Evolutionary conservation across 768 basidiomycete genomes (phyloP).

Genomic region (Pleurotus sapidus): DNA sequence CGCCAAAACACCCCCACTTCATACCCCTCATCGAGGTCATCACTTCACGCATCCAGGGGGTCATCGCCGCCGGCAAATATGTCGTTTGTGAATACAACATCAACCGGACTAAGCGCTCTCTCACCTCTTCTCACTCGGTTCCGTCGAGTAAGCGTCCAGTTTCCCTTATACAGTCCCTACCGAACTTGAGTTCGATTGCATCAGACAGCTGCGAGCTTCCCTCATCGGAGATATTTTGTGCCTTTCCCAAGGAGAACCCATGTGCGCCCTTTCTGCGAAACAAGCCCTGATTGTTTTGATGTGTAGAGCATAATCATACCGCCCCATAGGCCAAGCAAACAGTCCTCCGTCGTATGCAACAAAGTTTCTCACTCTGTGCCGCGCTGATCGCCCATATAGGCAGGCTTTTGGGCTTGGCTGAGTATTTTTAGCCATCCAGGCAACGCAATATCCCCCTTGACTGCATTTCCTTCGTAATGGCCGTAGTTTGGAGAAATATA

Average conservation of each 20-base stretch:
- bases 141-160: not conserved
- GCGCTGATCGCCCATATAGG: not conserved
- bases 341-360: not conserved
- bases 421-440: not conserved
- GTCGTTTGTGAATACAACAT: constrained; percentile 79
- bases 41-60: constrained; percentile 55
- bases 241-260: not conserved
- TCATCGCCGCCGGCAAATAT: constrained; percentile 87
- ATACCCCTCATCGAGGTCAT: too few species aligned
- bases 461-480: not conserved
- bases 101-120: constrained; percentile 50
- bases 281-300: constrained; percentile 4
- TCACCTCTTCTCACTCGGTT: not conserved
- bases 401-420: not conserved
- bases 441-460: not conserved
- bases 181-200: not conserved
- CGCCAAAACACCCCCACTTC: too few species aligned
- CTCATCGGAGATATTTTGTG: not conserved
- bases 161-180: not conserved
- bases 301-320: not conserved
- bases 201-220: not conserved
- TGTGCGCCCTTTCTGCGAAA: constrained; percentile 7
- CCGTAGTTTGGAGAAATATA: not conserved
- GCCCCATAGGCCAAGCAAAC: not conserved
- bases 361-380: not conserved